These are phyloP conservation scores for Lactarius psammicola DNA, from an alignment of 768 basidiomycete genomes.

Conservation along the genomic window DNA sequence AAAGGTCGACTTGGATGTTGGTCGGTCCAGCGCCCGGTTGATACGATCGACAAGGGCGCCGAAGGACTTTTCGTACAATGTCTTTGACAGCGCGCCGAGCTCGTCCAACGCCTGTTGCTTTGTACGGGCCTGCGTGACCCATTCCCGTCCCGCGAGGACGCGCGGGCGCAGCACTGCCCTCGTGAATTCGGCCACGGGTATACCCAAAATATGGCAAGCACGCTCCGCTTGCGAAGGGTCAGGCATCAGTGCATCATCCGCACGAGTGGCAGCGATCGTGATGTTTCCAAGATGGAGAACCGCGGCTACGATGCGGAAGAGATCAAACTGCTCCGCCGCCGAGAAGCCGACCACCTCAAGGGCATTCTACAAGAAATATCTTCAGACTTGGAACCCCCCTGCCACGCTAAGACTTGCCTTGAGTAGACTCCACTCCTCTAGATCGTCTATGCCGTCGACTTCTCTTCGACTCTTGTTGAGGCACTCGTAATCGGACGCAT, in stretches of 20 bases:
- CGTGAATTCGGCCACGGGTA: conserved; percentile 83
- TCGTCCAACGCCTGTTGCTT: conserved; percentile 92
- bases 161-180: conserved; percentile 86
- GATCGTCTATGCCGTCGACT: conserved; percentile 95
- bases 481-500: conserved; percentile 82
- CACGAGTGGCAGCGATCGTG: conserved; percentile 68
- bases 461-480: conserved; percentile 85
- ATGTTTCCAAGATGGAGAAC: conserved; percentile 97
- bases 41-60: conserved; percentile 91
- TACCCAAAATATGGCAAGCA: conserved; percentile 87
- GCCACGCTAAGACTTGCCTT: conserved; percentile 48
- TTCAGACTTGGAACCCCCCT: conserved; percentile 6
- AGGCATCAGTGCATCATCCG: conserved; percentile 76
- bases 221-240: conserved; percentile 84
- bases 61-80: conserved; percentile 96
- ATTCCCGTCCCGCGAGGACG: conserved; percentile 92
- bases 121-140: conserved; percentile 93
- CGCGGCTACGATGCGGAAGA: conserved; percentile 92
- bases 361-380: conserved; percentile 51
- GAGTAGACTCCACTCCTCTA: conserved; percentile 80
- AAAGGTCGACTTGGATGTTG: conserved; percentile 87
- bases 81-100: conserved; percentile 87
- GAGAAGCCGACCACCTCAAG: conserved; percentile 90
- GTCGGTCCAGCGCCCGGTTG: conserved; percentile 91
- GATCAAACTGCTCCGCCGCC: conserved; percentile 77